A percentile compares a stretch with the other conserved stretches of the same genome.
phyloP scores from a whole-genome alignment of 805 yeast species.

The Lachancea nothofagi region DNA sequence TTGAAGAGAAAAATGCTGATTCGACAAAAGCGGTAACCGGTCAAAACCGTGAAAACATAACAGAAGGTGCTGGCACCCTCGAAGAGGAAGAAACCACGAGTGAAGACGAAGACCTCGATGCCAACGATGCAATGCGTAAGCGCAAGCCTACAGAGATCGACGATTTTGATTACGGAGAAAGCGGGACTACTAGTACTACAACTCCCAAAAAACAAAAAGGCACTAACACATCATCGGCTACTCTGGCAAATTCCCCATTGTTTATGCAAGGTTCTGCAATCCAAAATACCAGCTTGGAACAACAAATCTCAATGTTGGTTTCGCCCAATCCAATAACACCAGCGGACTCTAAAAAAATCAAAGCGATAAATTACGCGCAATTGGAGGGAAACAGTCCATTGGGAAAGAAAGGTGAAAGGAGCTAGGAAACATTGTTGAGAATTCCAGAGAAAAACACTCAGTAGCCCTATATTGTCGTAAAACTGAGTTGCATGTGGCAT shows the following conservation, averaged over 20 bases:
- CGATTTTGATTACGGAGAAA: slow-evolving; percentile 21
- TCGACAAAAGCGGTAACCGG: neutral
- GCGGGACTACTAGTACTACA: slow-evolving; percentile 1
- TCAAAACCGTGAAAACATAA: neutral
- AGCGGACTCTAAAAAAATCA: neutral
- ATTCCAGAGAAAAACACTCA: no score
- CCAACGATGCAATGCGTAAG: slow-evolving; percentile 17
- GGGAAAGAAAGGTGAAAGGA: slow-evolving; percentile 1
- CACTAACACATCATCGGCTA: neutral
- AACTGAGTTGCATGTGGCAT: no score
- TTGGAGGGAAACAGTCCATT: slow-evolving; percentile 6
- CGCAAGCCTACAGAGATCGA: slow-evolving; percentile 29
- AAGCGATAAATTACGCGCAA: slow-evolving; percentile 5
- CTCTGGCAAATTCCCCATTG: slow-evolving; percentile 7
- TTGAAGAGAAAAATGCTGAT: neutral
- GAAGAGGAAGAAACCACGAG: slow-evolving; percentile 7
- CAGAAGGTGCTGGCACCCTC: slow-evolving; percentile 6
- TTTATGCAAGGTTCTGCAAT: slow-evolving; percentile 3
- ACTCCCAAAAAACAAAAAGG: slow-evolving; percentile 6
- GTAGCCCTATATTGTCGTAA: no score
- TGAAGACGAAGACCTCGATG: slow-evolving; percentile 7
- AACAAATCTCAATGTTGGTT: slow-evolving; percentile 13
- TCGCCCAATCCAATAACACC: slow-evolving; percentile 11
- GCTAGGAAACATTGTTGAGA: neutral
- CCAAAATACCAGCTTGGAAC: slow-evolving; percentile 12